Evolutionary conservation across 148 eudicot species (phyloP).

Genomic region (Amaranthus hypochondriacus): DNA sequence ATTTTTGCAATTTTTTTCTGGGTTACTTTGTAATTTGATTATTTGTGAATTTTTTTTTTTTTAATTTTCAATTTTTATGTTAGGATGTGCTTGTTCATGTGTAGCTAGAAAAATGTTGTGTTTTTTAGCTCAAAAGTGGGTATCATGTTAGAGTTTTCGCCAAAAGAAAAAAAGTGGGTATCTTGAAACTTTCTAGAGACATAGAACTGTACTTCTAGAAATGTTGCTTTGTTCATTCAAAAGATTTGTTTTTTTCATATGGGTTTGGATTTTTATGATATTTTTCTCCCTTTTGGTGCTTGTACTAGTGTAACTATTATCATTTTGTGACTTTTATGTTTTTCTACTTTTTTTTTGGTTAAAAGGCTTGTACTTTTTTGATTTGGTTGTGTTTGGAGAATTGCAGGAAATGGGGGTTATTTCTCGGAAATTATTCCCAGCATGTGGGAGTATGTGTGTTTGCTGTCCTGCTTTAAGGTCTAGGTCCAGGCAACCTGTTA

Average conservation of each 20-base stretch:
- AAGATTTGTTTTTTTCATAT: neutral
- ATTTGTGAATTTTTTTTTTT: neutral
- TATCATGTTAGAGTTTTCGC: too few species aligned
- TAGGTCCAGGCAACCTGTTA: constrained; percentile 84
- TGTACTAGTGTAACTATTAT: neutral
- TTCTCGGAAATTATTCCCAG: constrained; percentile 87
- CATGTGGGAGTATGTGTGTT: constrained; percentile 86
- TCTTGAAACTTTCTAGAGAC: neutral
- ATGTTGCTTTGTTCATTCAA: neutral
- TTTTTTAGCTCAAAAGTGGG: constrained; percentile 13
- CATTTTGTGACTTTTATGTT: too few species aligned
- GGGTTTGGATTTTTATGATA: neutral
- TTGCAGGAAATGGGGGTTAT: constrained; percentile 73
- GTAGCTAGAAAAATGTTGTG: constrained; percentile 13
- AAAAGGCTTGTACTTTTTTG: neutral
- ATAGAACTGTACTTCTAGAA: neutral
- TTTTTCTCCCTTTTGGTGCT: neutral
- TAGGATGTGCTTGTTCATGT: neutral
- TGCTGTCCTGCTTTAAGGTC: constrained; percentile 97
- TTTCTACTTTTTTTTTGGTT: too few species aligned
- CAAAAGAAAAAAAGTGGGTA: neutral
- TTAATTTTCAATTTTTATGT: neutral
- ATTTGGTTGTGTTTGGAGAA: constrained; percentile 7
- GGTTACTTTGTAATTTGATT: neutral
- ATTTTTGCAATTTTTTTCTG: neutral